These are phyloP conservation scores for Sclerotiophoma versabilis DNA, from an alignment of 2,329 filamentous ascomycete genomes.

Conservation along the genomic window DNA sequence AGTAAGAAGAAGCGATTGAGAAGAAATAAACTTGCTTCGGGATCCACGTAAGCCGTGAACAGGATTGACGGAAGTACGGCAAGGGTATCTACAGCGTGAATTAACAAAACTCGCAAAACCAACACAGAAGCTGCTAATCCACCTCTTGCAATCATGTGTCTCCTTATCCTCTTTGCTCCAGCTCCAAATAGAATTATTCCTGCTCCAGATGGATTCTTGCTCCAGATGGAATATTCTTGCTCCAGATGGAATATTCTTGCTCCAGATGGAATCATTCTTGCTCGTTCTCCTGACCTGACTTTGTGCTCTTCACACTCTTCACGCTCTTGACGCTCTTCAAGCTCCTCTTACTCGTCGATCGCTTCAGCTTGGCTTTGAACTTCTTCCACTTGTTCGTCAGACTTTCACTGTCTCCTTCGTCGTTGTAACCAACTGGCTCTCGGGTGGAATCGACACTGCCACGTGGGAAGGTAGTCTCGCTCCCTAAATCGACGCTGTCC, in stretches of 20 bases:
- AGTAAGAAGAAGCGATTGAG: neutral
- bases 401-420: slow-evolving; percentile 22
- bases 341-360: slow-evolving; percentile 46
- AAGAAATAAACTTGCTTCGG: neutral
- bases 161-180: too few species aligned
- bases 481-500: slow-evolving; percentile 37
- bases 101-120: neutral
- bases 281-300: slow-evolving; percentile 12
- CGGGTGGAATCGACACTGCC: slow-evolving; percentile 10
- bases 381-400: slow-evolving; percentile 45
- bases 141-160: too few species aligned
- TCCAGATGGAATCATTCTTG: too few species aligned
- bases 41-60: neutral
- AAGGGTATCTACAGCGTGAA: slow-evolving; percentile 12
- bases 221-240: too few species aligned
- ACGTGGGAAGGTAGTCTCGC: slow-evolving; percentile 23
- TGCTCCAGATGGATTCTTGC: too few species aligned
- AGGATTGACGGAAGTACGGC: neutral
- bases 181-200: too few species aligned
- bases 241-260: too few species aligned
- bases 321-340: slow-evolving; percentile 41
- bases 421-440: slow-evolving; percentile 9
- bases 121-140: too few species aligned
- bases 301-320: slow-evolving; percentile 32
- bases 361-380: slow-evolving; percentile 45